Base-by-base conservation (phyloP, 2,329 filamentous ascomycete species). In the Trichophyton simii region DNA sequence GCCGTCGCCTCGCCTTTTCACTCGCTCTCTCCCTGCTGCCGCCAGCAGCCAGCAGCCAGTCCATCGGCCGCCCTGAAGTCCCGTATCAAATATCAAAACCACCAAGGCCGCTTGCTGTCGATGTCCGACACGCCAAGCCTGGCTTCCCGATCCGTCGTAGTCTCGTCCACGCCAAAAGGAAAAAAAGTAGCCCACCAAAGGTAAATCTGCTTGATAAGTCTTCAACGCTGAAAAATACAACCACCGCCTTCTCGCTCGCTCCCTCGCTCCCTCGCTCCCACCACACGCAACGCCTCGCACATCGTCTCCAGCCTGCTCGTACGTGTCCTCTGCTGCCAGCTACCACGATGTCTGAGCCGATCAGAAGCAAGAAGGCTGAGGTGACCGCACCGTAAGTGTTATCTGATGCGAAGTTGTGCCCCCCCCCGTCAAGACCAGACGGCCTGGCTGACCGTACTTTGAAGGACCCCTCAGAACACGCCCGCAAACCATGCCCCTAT, bases 391-490 rank as follows among this genome's bases (percentile, higher is more conserved):
- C 84, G 84, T 87, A 80, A 79, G 83, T 81, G 65, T 58, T 65
- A 25, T 25, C 44, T 9, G 44, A 60, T 64, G 59, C 36, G 52
- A 57, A 48, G 44, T 25, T 61, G 65, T 61, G 67, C 65, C 63
- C 66, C 60, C 66, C 60, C 65, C 28, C 28, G 28, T 31, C 28
- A 31, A 31, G 28, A 31, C 28, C 28, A 31, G 66, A 65, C 59
- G 20, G 18, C 41, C 36, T 58, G 65, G 64, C 42, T 63, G 72
- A 71, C 72, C 69, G 59, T 28, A 25, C 50, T 34, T 48, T 48
- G 73, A 76, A 97, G 94, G 72, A 99, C 94, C 72, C 94, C 94
- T 72, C 94, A 99, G 79, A 99, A 99, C 81, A 99, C 94, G 61
- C 94, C 94, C 68, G 88, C 90, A 68, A 91, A 86, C 78, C 91